phyloP scores from a whole-genome alignment of 75 land plant genomes.

The Cunninghamia lanceolata region DNA sequence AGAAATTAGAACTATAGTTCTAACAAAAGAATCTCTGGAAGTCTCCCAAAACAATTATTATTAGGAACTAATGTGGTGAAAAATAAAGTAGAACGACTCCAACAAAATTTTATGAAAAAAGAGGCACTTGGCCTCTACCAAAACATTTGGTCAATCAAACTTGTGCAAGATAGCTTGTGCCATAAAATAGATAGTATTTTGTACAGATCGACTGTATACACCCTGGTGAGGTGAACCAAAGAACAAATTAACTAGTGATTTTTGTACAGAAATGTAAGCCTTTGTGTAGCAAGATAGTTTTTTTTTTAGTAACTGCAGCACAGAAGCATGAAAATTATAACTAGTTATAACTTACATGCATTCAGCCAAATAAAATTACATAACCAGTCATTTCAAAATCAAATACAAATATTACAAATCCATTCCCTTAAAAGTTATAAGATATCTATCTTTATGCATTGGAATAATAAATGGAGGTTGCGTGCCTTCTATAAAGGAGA shows the following conservation, averaged over 20 bases:
- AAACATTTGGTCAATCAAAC: constrained; percentile 24
- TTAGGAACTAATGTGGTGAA: constrained; percentile 1
- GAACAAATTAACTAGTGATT: constrained; percentile 56
- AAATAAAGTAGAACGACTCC: too few species aligned
- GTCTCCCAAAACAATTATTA: constrained; percentile 42
- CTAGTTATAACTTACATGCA: background rate
- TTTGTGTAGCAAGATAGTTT: constrained; percentile 59
- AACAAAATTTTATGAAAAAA: constrained; percentile 3
- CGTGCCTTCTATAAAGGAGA: background rate
- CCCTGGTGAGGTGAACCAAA: constrained; percentile 81
- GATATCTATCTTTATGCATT: background rate
- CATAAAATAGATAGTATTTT: constrained; percentile 90
- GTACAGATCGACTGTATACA: constrained; percentile 97
- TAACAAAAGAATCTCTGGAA: constrained; percentile 70
- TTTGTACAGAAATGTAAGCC: constrained; percentile 53
- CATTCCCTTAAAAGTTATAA: background rate
- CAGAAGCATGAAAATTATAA: background rate
- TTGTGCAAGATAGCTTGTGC: constrained; percentile 74
- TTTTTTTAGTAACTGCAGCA: constrained; percentile 58
- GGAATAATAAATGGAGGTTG: background rate
- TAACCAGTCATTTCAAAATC: too few species aligned
- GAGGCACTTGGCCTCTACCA: background rate
- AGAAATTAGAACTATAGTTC: too few species aligned
- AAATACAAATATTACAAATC: too few species aligned
- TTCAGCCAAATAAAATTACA: background rate